Conservation (phyloP, 2,329 filamentous ascomycete species). For the Aspergillus carbonarius region DNA sequence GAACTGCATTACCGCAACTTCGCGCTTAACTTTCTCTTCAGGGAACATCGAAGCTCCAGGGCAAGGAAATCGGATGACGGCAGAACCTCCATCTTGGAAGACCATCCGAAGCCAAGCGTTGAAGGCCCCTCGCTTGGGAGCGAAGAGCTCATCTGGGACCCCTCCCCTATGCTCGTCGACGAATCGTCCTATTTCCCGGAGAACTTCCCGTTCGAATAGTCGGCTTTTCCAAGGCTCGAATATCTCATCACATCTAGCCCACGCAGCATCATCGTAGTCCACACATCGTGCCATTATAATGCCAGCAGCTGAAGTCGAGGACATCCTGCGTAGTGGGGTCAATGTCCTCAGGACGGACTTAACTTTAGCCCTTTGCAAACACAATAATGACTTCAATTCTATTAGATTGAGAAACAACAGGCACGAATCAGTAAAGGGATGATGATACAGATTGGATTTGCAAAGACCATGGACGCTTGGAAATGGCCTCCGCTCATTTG, state of each 20-base stretch:
- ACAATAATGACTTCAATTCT: too few species aligned
- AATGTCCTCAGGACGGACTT: background rate
- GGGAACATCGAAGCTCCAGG: constrained; percentile 22
- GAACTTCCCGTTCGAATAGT: constrained; percentile 8
- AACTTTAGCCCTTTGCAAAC: too few species aligned
- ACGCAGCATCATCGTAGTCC: constrained; percentile 19
- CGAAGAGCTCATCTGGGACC: constrained; percentile 9
- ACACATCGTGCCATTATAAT: constrained; percentile 5
- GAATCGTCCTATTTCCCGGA: constrained; percentile 11
- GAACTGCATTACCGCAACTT: constrained; percentile 21
- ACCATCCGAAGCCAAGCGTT: constrained; percentile 24
- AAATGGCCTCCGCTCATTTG: too few species aligned
- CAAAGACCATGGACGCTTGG: too few species aligned
- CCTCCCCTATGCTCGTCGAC: constrained; percentile 17
- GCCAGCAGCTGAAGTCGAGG: background rate
- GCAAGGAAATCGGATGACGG: constrained; percentile 21
- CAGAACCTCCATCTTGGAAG: constrained; percentile 16
- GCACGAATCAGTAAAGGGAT: too few species aligned
- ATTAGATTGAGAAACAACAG: too few species aligned
- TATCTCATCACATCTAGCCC: constrained; percentile 14
- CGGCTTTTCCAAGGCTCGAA: constrained; percentile 9
- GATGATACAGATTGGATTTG: too few species aligned
- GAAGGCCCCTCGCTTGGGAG: constrained; percentile 15
- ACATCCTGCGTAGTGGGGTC: background rate
- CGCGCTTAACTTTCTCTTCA: constrained; percentile 36